Evolutionary conservation across 1,284 basidiomycete species (phyloP), one percentile per base, ranked within the genome.

Genomic region (Apiotrichum sp.): DNA sequence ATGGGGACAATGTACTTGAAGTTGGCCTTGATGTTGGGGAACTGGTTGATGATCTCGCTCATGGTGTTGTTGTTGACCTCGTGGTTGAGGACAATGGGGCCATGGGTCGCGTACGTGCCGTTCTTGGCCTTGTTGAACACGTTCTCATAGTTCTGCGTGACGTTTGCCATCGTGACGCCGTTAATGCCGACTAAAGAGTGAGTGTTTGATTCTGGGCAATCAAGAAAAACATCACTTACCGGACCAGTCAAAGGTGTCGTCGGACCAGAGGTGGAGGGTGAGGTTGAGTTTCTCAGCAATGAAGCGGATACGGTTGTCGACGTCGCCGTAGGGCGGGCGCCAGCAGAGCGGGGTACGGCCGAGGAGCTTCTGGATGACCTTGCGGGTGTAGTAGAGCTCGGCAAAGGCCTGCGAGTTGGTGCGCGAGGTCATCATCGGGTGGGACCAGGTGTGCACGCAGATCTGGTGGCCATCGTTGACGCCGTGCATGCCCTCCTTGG

Each of bases 351-450:
- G 76, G 2, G 80, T 80, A 13, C 81, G 72, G 49, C 80, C 80
- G 6, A 78, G 63, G 48, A 81, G 66, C 33, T 73, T 70, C 68
- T 80, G 79, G 77, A 81, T 80, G 49, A 68, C 70, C 64, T 79
- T 72, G 57, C 73, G 73, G 33, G 79, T 78, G 74, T 81, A 82
- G 68, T 79, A 82, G 29, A 82, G 72, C 68, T 82, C 81, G 42
- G 80, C 79, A 61, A 82, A 81, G 32, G 75, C 79, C 59, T 78
- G 70, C 53, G 80, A 78, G 68, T 78, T 75, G 55, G 73, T 68
- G 51, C 81, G 66, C 11, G 77, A 67, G 6, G 80, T 81, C 77
- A 80, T 78, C 67, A 78, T 77, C 63, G 68, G 71, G 62, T 80
- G 79, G 10, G 71, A 73, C 79, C 79, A 80, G 41, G 77, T 78